Conservation (phyloP, 306 rosid species). For the Pyrus bretschneideri region DNA sequence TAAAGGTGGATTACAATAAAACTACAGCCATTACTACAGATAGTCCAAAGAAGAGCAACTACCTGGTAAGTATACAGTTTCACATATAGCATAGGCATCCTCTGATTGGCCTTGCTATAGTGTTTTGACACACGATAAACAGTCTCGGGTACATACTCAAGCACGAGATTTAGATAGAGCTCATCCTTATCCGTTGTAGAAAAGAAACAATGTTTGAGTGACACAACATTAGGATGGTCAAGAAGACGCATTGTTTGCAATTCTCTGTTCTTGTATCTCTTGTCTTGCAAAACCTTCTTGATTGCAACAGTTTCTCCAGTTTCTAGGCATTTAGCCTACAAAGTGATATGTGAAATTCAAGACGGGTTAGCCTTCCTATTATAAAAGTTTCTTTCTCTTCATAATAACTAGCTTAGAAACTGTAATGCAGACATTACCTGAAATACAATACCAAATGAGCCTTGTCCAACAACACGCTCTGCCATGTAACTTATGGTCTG, state of each 20-base stretch:
- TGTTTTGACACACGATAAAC: slow-evolving; percentile 58
- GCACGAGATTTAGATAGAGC: slow-evolving; percentile 71
- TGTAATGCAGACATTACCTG: slow-evolving; percentile 33
- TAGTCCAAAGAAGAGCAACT: not conserved
- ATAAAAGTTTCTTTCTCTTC: not conserved
- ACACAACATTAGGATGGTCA: slow-evolving; percentile 64
- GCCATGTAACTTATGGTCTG: slow-evolving; percentile 78
- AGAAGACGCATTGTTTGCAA: slow-evolving; percentile 78
- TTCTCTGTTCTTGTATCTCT: slow-evolving; percentile 65
- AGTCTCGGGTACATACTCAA: slow-evolving; percentile 66
- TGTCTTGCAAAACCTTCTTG: slow-evolving; percentile 63
- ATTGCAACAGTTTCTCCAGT: slow-evolving; percentile 63
- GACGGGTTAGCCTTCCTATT: not conserved
- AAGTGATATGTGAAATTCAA: slow-evolving; percentile 1
- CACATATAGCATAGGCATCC: slow-evolving; percentile 68
- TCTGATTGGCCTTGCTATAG: slow-evolving; percentile 61
- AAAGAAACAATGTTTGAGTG: slow-evolving; percentile 69
- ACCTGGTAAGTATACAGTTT: slow-evolving; percentile 72
- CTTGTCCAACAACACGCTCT: slow-evolving; percentile 67
- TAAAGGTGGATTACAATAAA: not conserved
- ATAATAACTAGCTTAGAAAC: not conserved
- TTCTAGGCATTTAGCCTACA: slow-evolving; percentile 65
- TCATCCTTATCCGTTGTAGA: slow-evolving; percentile 64
- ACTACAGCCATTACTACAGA: not conserved
- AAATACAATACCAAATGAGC: slow-evolving; percentile 69